Evolutionary conservation across 108 stramenopile genomes (phyloP), one percentile per base, ranked within the genome.

Genomic region (Hondaea fermentalgiana): DNA sequence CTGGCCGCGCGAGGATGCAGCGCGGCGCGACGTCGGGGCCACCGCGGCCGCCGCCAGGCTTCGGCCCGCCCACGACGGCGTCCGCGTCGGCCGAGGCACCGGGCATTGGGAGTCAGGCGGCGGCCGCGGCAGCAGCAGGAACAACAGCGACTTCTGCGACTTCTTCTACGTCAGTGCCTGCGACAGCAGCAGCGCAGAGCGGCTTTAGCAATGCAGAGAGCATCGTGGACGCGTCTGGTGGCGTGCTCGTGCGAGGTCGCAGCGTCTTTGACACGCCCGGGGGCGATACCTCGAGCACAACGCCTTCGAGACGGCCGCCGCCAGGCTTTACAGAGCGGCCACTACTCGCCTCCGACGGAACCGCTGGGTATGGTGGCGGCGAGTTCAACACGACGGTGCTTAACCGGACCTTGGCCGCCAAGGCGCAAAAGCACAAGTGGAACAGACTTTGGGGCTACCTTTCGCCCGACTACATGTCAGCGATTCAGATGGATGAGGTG

Each of bases 401-500:
- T 35, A 47, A 53, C n/a, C 6, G 76, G 45, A 12, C 44, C 45
- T 45, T 23, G n/a, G 76, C 76, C 19, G n/a, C 76, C 51, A 83
- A 83, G 76, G 19, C 45, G 51, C 45, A 83, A 23, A 21, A 28
- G n/a, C 12, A 53, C 76, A 83, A 83, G 76, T 83, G 76, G 76
- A 83, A 53, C 51, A 53, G 51, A 16, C 51, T 83, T 12, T 83
- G 76, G 76, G 76, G 76, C 12, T 12, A 83, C 25, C 76, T 83
- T 43, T 53, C 76, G 12, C 76, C 76, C 16, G 76, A 83, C n/a
- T 53, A 53, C 51, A 83, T 83, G 49, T 55, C 76, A 45, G 49
- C 49, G 51, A 35, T 83, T 12, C 49, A 83, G 76, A 83, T 83
- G 59, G 91, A 92, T 87, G 90, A 88, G 45, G 91, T 90, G 14